Evolutionary conservation across 148 eudicot genomes (phyloP).

Genomic region (Camellia granthamiana): DNA sequence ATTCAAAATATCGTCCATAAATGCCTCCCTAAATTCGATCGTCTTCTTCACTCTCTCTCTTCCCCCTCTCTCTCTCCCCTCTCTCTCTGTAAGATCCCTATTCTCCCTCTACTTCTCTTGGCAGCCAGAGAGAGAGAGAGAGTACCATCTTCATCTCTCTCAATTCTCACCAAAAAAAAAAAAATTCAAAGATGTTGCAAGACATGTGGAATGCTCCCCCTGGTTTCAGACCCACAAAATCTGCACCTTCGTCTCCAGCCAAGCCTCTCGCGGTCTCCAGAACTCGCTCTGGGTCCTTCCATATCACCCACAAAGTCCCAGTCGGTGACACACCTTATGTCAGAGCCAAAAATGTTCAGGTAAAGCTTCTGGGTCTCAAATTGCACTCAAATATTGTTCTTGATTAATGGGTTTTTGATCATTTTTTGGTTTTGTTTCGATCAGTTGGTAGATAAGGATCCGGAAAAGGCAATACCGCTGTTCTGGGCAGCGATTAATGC

Average conservation of each 20-base stretch:
- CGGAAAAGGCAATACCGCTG: constrained; percentile 89
- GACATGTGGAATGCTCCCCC: constrained; percentile 92
- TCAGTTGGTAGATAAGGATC: constrained; percentile 97
- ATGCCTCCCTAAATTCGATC: constrained; percentile 20
- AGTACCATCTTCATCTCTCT: not conserved
- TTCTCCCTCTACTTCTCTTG: constrained; percentile 25
- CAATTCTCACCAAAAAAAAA: not conserved
- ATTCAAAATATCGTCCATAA: constrained; percentile 23
- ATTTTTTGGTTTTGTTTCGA: constrained; percentile 7
- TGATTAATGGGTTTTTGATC: not conserved
- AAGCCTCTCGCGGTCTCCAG: constrained; percentile 70
- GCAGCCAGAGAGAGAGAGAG: not conserved
- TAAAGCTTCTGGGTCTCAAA: constrained; percentile 19
- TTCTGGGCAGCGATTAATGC: constrained; percentile 99
- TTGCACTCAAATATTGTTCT: not conserved
- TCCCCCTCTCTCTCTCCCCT: constrained; percentile 20
- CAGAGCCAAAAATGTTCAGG: constrained; percentile 95
- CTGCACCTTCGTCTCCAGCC: constrained; percentile 92
- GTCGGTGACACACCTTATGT: constrained; percentile 93
- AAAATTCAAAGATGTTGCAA: constrained; percentile 53
- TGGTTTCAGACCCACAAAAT: constrained; percentile 73
- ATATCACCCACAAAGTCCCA: constrained; percentile 86
- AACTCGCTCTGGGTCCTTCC: constrained; percentile 86
- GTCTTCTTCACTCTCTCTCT: constrained; percentile 17
- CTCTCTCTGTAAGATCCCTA: constrained; percentile 11